A percentile compares a stretch with the other conserved stretches of the same genome.
Conservation (phyloP, 78 protist genomes). For the Tieghemostelium lacteum region DNA sequence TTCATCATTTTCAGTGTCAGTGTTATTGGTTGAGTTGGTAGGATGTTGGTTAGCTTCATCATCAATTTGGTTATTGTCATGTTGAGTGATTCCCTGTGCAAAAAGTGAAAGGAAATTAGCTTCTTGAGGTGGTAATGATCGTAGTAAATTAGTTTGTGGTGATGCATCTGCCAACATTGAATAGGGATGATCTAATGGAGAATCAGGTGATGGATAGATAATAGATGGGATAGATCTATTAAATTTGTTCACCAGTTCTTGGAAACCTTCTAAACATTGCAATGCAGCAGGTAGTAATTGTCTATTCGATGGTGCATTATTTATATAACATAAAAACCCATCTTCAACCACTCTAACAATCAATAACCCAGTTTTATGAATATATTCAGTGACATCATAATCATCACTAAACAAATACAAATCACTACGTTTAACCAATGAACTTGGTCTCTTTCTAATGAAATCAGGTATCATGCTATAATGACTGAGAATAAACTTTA, state of each 20-base stretch:
- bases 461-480: conserved; percentile 46
- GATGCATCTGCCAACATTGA: neutral
- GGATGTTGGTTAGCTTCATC: neutral
- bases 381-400: conserved; percentile 39
- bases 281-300: conserved; percentile 41
- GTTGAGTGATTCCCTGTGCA: conserved; percentile 27
- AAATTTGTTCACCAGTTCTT: conserved; percentile 23
- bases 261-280: conserved; percentile 24
- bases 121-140: conserved; percentile 42
- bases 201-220: conserved; percentile 1
- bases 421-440: conserved; percentile 41
- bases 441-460: conserved; percentile 31
- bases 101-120: conserved; percentile 54
- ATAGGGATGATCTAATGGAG: neutral
- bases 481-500: conserved; percentile 24
- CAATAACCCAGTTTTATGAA: conserved; percentile 59
- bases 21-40: neutral
- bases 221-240: conserved; percentile 16
- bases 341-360: conserved; percentile 65
- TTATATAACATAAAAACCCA: conserved; percentile 59
- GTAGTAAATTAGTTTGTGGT: conserved; percentile 26
- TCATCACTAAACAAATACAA: conserved; percentile 43
- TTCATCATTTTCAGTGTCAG: neutral
- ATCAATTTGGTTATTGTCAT: neutral
- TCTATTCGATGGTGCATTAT: conserved; percentile 64